Conservation (phyloP, 2,329 filamentous ascomycete genomes). For the Curvularia verruculosa region DNA sequence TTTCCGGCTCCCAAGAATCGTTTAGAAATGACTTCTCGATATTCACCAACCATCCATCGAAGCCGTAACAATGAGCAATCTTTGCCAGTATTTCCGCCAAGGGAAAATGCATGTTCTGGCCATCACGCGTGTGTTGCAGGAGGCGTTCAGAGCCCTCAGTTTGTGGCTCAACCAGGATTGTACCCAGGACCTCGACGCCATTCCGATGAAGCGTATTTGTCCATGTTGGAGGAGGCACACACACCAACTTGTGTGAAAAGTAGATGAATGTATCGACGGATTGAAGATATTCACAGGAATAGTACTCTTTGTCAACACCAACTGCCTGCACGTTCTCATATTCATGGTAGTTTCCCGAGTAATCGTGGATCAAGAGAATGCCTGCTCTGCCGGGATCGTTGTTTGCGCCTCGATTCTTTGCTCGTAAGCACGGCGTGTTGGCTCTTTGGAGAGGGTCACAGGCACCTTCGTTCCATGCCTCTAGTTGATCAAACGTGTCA, state of each 20-base stretch:
- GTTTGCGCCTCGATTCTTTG: conserved; percentile 8
- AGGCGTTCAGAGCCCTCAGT: conserved; percentile 42
- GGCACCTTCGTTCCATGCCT: conserved; percentile 39
- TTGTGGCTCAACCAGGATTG: conserved; percentile 53
- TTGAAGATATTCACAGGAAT: conserved; percentile 54
- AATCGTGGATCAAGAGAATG: conserved; percentile 49
- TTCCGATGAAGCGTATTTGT: conserved; percentile 56
- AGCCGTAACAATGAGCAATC: conserved; percentile 52
- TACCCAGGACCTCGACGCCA: conserved; percentile 53
- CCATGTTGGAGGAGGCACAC: conserved; percentile 54
- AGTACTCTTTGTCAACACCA: conserved; percentile 40
- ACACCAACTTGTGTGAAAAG: conserved; percentile 56
- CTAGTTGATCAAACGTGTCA: conserved; percentile 49
- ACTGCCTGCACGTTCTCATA: conserved; percentile 49
- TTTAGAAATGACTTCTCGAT: conserved; percentile 53
- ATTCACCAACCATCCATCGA: conserved; percentile 57
- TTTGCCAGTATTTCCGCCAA: conserved; percentile 48
- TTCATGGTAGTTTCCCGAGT: conserved; percentile 53
- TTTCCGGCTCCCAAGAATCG: conserved; percentile 35
- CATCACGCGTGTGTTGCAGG: conserved; percentile 21
- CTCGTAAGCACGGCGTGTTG: conserved; percentile 47
- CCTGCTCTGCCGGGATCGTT: conserved; percentile 22
- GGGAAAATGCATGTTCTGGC: conserved; percentile 34
- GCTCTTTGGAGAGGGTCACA: conserved; percentile 47
- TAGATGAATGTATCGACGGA: conserved; percentile 55